Evolutionary conservation across 2,329 filamentous ascomycete genomes (phyloP).

Genomic region (Pseudogymnoascus sp.): DNA sequence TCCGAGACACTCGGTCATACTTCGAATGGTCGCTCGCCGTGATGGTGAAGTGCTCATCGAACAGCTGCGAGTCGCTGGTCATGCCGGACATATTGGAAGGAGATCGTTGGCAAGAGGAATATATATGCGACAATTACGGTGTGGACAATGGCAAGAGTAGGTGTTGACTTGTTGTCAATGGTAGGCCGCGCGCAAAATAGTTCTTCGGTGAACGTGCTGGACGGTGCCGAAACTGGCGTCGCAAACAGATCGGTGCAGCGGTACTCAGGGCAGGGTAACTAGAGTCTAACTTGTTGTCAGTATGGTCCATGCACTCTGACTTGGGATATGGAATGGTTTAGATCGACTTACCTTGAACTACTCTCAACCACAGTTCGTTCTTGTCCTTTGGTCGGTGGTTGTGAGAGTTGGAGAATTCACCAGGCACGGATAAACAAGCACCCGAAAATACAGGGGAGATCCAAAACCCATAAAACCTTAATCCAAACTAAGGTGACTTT

Average conservation of each 20-base stretch:
- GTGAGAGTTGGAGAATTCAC: conserved; percentile 9
- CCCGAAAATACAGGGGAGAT: conserved; percentile 4
- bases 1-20: conserved; percentile 90
- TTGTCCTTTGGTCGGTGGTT: neutral
- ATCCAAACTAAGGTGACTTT: conserved; percentile 1
- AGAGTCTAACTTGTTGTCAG: neutral
- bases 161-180: neutral
- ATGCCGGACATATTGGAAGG: conserved; percentile 1
- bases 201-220: neutral
- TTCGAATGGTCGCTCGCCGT: conserved; percentile 73
- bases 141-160: neutral
- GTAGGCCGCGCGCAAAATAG: neutral
- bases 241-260: neutral
- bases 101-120: neutral
- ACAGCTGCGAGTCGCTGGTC: conserved; percentile 82
- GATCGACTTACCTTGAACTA: neutral
- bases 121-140: neutral
- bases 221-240: neutral
- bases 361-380: neutral
- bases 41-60: conserved; percentile 85
- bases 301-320: neutral
- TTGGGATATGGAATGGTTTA: neutral
- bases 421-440: conserved; percentile 1
- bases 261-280: neutral
- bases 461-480: conserved; percentile 7